phyloP scores from a whole-genome alignment of 495 filamentous ascomycete species.

The Penicillium simplicissimum region DNA sequence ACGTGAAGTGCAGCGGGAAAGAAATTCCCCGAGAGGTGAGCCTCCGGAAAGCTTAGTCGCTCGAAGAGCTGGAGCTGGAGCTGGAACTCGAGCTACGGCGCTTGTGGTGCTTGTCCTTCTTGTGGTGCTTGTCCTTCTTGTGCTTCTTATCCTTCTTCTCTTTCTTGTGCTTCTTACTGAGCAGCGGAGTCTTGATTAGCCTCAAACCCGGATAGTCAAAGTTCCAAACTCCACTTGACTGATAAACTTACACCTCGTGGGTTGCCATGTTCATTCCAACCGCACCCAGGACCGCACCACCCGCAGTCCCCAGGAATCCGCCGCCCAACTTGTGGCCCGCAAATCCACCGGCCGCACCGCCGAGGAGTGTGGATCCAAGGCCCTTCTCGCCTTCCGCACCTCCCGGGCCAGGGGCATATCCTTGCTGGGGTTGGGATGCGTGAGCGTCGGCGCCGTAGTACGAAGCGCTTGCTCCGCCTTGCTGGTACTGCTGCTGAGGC shows the following conservation, averaged over 20 bases:
- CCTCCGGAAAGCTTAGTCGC: not conserved
- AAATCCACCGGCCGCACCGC: slow-evolving; percentile 45
- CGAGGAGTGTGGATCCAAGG: slow-evolving; percentile 44
- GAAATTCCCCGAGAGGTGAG: too few species aligned
- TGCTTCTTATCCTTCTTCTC: slow-evolving; percentile 13
- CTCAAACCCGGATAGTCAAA: not conserved
- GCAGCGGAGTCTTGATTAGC: slow-evolving; percentile 20
- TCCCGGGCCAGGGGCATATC: slow-evolving; percentile 14
- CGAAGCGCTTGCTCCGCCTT: slow-evolving; percentile 27
- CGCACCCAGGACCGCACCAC: slow-evolving; percentile 48
- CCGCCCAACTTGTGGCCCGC: slow-evolving; percentile 47
- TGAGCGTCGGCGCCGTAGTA: slow-evolving; percentile 10
- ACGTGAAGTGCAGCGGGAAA: not conserved
- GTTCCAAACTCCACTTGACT: not conserved
- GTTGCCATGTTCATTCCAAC: slow-evolving; percentile 41
- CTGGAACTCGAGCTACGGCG: slow-evolving; percentile 29
- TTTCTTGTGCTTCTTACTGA: slow-evolving; percentile 33
- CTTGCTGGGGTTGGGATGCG: slow-evolving; percentile 5
- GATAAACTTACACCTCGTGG: slow-evolving; percentile 36
- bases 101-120: slow-evolving; percentile 33
- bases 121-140: slow-evolving; percentile 34
- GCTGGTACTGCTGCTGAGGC: slow-evolving; percentile 28
- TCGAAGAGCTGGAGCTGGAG: slow-evolving; percentile 31
- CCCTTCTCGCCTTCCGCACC: slow-evolving; percentile 42
- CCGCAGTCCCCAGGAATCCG: slow-evolving; percentile 41